Evolutionary conservation across 306 rosid species (phyloP), one percentile per base, ranked within the genome.

Genomic region (Malus fusca): DNA sequence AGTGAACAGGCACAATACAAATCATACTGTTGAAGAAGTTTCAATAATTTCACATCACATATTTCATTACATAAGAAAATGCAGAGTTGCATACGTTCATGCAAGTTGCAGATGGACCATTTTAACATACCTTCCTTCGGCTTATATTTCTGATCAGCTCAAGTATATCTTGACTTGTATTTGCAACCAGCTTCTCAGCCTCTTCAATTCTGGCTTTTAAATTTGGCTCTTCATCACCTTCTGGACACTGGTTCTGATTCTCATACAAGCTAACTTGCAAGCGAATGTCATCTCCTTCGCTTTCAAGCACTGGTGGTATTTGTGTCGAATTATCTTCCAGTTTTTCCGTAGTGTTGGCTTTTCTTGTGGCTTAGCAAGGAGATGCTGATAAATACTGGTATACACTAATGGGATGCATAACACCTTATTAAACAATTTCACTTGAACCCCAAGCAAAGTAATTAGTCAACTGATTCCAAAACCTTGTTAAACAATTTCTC

Each of bases 201-300:
- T 69, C 73, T 69, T 75, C 46, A 30, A 80, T 68, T n/a, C 53
- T 74, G 58, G 53, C 33, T 66, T 64, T 51, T 19, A 70, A 17
- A 17, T 28, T 26, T 26, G 37, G 10, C 19, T 11, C 11, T 13
- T 62, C 40, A 28, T 30, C 40, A 60, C 7, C 17, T 21, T 23
- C 26, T 23, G 66, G 18, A 25, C 28, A 13, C 66, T 60, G 44
- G 0, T 42, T 42, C 12, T 12, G 44, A 42, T 2, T 42, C 12
- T 60, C 13, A 13, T 60, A 60, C 44, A 5, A 60, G 66, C 66
- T 15, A 21, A 4, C 66, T 25, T 58, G 33, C 65, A 60, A 60
- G 33, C 8, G 65, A 60, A 11, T 62, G 66, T 28, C 30, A 23
- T 25, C 66, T 25, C 66, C 66, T 62, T 28, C 40, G 21, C 4